Evolutionary conservation across 139 green algal species (phyloP).

Genomic region (Zygnema circumcarinatum): DNA sequence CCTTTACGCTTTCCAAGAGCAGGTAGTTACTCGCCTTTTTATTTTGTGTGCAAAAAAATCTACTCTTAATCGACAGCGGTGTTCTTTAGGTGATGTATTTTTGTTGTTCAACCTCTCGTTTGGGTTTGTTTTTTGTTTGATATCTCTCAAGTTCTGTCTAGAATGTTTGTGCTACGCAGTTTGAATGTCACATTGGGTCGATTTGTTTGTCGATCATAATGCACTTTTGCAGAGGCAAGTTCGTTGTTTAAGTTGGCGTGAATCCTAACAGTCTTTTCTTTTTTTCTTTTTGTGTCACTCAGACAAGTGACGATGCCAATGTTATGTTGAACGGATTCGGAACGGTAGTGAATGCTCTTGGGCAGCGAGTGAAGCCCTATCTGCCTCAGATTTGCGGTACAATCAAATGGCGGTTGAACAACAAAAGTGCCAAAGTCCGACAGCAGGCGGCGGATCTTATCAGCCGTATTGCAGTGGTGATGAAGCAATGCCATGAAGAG

Average conservation of each 20-base stretch:
- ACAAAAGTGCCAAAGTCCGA: slow-evolving; percentile 93
- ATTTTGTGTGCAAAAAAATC: slow-evolving; percentile 2
- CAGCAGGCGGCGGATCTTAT: slow-evolving; percentile 98
- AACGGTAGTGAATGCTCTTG: slow-evolving; percentile 92
- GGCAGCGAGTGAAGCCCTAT: slow-evolving; percentile 92
- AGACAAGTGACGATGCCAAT: slow-evolving; percentile 62
- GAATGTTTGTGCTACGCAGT: too few species aligned
- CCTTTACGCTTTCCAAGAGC: slow-evolving; percentile 98
- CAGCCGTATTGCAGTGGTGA: slow-evolving; percentile 89
- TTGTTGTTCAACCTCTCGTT: too few species aligned
- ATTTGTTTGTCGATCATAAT: too few species aligned
- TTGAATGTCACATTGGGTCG: too few species aligned
- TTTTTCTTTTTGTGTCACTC: not conserved
- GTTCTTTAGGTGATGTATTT: not conserved
- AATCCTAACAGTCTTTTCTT: too few species aligned
- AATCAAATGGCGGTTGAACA: slow-evolving; percentile 99
- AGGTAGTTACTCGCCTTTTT: slow-evolving; percentile 70
- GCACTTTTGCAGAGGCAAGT: too few species aligned
- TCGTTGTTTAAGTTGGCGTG: too few species aligned
- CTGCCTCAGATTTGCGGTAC: slow-evolving; percentile 96
- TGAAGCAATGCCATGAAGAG: slow-evolving; percentile 95
- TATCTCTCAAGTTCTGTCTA: not conserved
- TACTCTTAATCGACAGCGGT: not conserved
- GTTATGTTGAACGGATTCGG: slow-evolving; percentile 98
- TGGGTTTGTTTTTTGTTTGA: not conserved